A percentile compares a stretch with the other conserved stretches of the same genome.
phyloP scores from a whole-genome alignment of 2,329 filamentous ascomycete genomes.

The Penicillium sp. region DNA sequence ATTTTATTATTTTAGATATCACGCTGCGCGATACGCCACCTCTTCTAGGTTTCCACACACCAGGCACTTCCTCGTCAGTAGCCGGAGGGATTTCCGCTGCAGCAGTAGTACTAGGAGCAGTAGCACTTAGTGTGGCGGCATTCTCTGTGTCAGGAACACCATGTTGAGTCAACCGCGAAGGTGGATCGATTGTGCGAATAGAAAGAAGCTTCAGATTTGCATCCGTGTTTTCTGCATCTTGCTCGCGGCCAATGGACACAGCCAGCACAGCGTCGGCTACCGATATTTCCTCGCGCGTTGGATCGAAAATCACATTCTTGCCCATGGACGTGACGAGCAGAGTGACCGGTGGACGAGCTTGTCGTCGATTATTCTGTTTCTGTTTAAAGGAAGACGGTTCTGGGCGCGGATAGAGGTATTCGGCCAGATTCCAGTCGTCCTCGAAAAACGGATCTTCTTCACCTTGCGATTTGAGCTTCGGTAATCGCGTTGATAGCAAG shows the following conservation, averaged over 20 bases:
- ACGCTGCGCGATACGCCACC: constrained; percentile 76
- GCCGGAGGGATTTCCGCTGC: constrained; percentile 41
- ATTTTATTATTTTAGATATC: constrained; percentile 69
- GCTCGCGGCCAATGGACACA: constrained; percentile 62
- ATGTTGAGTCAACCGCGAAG: constrained; percentile 67
- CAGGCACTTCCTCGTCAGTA: constrained; percentile 52
- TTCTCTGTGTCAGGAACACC: constrained; percentile 65
- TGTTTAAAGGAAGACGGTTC: background rate
- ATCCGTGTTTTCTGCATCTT: constrained; percentile 13
- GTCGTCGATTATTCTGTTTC: constrained; percentile 14
- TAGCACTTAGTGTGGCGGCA: constrained; percentile 46
- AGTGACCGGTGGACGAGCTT: constrained; percentile 72
- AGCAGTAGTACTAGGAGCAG: constrained; percentile 33
- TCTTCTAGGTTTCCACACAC: constrained; percentile 80
- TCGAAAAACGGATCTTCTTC: constrained; percentile 98
- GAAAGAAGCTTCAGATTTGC: constrained; percentile 57
- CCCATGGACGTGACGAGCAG: constrained; percentile 84
- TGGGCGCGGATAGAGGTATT: constrained; percentile 65
- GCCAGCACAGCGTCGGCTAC: constrained; percentile 88
- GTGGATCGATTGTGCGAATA: constrained; percentile 70
- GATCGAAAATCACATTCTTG: constrained; percentile 90
- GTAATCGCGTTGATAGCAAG: constrained; percentile 79
- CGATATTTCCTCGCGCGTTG: constrained; percentile 82
- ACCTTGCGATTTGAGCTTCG: constrained; percentile 76
- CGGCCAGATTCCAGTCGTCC: constrained; percentile 90